These are phyloP conservation scores for Tirmania nivea DNA, from an alignment of 495 filamentous ascomycete genomes.

Conservation along the genomic window DNA sequence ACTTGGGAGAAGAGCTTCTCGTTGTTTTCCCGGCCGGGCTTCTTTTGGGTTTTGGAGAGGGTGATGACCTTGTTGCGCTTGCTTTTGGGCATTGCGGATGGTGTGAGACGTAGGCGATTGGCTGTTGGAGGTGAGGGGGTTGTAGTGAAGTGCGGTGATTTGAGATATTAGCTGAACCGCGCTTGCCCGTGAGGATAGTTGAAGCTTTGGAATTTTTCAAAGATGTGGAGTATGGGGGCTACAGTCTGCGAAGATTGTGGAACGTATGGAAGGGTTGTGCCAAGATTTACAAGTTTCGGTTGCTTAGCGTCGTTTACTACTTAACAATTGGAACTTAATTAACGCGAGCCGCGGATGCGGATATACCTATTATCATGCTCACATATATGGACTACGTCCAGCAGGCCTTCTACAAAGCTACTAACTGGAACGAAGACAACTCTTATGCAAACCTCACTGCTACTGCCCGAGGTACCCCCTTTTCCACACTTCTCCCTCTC, in stretches of 20 bases:
- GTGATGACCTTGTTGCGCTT: conserved; percentile 78
- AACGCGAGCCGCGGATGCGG: background rate
- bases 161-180: too few relatives aligned
- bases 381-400: conserved; percentile 98
- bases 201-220: too few relatives aligned
- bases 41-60: conserved; percentile 76
- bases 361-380: conserved; percentile 37
- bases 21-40: conserved; percentile 71
- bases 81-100: conserved; percentile 67
- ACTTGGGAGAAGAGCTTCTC: conserved; percentile 71
- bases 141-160: too few relatives aligned
- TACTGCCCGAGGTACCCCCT: conserved; percentile 49
- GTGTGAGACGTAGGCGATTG: background rate
- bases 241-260: too few relatives aligned
- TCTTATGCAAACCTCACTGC: conserved; percentile 72
- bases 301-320: background rate
- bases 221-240: too few relatives aligned
- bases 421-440: conserved; percentile 82
- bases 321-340: too few relatives aligned
- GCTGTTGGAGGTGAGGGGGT: too few relatives aligned
- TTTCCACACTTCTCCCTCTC: conserved; percentile 54
- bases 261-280: too few relatives aligned
- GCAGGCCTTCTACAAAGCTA: conserved; percentile 68
- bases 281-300: too few relatives aligned
- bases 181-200: too few relatives aligned